These are phyloP conservation scores for Pseudocercospora fijiensis DNA, from an alignment of 2,329 filamentous ascomycete genomes.

Conservation along the genomic window DNA sequence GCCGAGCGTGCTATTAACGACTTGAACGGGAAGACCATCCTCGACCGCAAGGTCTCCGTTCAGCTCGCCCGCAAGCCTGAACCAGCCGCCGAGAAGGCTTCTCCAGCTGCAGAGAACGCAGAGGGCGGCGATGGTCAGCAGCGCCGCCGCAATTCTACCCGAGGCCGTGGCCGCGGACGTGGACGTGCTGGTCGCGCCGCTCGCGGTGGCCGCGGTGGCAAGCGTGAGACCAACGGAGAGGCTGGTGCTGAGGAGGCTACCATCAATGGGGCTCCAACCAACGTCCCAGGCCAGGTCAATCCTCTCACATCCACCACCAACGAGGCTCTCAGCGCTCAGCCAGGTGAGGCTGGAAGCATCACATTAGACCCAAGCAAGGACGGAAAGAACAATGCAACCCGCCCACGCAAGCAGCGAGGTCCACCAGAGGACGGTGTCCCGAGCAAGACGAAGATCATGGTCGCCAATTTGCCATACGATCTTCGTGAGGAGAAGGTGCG, in stretches of 20 bases:
- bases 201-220: slow-evolving; percentile 60
- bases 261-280: slow-evolving; percentile 49
- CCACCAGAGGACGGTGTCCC: slow-evolving; percentile 95
- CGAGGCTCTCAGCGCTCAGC: slow-evolving; percentile 56
- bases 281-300: slow-evolving; percentile 53
- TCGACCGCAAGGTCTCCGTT: slow-evolving; percentile 98
- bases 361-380: slow-evolving; percentile 42
- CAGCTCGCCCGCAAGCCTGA: slow-evolving; percentile 98
- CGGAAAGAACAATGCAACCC: slow-evolving; percentile 50
- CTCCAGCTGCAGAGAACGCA: slow-evolving; percentile 67
- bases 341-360: slow-evolving; percentile 48
- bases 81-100: slow-evolving; percentile 74
- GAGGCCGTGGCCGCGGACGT: slow-evolving; percentile 58
- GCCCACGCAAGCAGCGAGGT: slow-evolving; percentile 76
- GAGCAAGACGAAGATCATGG: slow-evolving; percentile 99
- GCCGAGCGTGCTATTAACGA: slow-evolving; percentile 93
- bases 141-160: slow-evolving; percentile 56
- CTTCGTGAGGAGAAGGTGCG: slow-evolving; percentile 93
- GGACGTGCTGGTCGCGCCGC: slow-evolving; percentile 60
- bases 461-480: slow-evolving; percentile 98
- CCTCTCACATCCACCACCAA: slow-evolving; percentile 55
- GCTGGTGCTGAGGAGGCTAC: slow-evolving; percentile 39
- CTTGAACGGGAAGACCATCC: slow-evolving; percentile 95
- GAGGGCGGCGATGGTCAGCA: slow-evolving; percentile 71
- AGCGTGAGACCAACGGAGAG: slow-evolving; percentile 52